These are phyloP conservation scores for Pichia sp. DNA, from an alignment of 1,139 yeast species.

Conservation along the genomic window DNA sequence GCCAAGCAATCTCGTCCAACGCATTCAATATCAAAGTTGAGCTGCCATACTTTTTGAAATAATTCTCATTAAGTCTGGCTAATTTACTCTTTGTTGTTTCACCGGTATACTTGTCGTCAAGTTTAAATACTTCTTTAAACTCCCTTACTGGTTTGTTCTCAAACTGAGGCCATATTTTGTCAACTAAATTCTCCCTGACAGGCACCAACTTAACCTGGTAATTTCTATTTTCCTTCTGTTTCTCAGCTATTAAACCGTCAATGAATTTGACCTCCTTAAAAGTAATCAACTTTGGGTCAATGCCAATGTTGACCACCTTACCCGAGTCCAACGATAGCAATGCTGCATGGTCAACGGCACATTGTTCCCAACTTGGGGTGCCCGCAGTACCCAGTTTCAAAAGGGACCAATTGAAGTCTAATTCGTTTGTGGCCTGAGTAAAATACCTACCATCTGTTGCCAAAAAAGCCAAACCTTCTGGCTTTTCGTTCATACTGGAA, in stretches of 20 bases:
- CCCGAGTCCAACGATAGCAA: slow-evolving; percentile 46
- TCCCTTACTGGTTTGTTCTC: slow-evolving; percentile 47
- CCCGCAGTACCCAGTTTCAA: slow-evolving; percentile 71
- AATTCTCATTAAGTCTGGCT: slow-evolving; percentile 40
- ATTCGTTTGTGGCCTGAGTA: slow-evolving; percentile 81
- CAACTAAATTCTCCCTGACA: slow-evolving; percentile 67
- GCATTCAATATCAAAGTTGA: slow-evolving; percentile 56
- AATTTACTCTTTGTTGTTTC: slow-evolving; percentile 41
- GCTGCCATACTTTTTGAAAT: slow-evolving; percentile 39
- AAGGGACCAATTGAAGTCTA: slow-evolving; percentile 84
- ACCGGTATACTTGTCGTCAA: slow-evolving; percentile 45
- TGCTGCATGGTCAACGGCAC: slow-evolving; percentile 65
- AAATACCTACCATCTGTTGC: slow-evolving; percentile 96
- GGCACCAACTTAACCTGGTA: slow-evolving; percentile 60
- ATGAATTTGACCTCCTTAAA: slow-evolving; percentile 41
- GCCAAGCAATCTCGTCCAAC: slow-evolving; percentile 91
- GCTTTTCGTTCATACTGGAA: slow-evolving; percentile 50
- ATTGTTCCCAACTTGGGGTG: slow-evolving; percentile 83
- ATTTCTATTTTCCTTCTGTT: slow-evolving; percentile 29
- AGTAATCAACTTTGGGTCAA: slow-evolving; percentile 69
- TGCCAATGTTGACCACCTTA: slow-evolving; percentile 41
- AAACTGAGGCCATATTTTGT: slow-evolving; percentile 63
- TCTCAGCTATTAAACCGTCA: slow-evolving; percentile 34
- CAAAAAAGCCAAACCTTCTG: slow-evolving; percentile 71
- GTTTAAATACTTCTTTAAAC: slow-evolving; percentile 41